Conservation (phyloP, 768 basidiomycete genomes). For the Boletus edulis region DNA sequence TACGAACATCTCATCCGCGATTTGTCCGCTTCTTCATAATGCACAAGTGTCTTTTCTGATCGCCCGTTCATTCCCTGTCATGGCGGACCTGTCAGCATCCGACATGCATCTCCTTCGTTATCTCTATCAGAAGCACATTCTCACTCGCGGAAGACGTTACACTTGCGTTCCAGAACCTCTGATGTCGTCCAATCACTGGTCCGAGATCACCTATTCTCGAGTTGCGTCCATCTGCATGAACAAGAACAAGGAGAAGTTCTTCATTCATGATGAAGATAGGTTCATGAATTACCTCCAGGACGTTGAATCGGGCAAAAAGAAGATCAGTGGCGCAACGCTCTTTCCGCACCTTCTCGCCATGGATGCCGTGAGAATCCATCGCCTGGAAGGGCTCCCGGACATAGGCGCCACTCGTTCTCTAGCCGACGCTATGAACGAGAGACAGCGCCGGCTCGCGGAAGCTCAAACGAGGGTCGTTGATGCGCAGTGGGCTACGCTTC, state of each 20-base stretch:
- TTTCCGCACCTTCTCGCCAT: constrained; percentile 60
- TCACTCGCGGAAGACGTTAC: constrained; percentile 52
- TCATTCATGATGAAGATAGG: constrained; percentile 53
- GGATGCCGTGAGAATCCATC: constrained; percentile 28
- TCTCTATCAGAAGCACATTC: constrained; percentile 56
- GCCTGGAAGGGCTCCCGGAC: neutral
- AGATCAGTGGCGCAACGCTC: constrained; percentile 65
- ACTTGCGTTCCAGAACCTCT: constrained; percentile 52
- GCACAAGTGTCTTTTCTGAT: constrained; percentile 23
- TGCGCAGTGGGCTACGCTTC: constrained; percentile 64
- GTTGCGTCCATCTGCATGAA: constrained; percentile 65
- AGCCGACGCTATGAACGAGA: constrained; percentile 18
- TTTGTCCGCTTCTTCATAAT: constrained; percentile 51
- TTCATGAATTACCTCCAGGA: constrained; percentile 56
- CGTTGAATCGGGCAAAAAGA: constrained; percentile 53
- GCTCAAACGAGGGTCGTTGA: constrained; percentile 48
- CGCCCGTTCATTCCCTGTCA: constrained; percentile 12
- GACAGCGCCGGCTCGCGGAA: constrained; percentile 31
- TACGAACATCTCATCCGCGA: constrained; percentile 64
- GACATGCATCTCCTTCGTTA: constrained; percentile 48
- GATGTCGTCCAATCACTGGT: constrained; percentile 62
- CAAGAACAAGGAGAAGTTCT: constrained; percentile 52
- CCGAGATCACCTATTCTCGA: constrained; percentile 53
- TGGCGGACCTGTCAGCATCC: constrained; percentile 33
- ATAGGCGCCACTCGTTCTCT: neutral